Base-by-base conservation (phyloP, 192 early-diverging fungal genomes). In the Podochytrium sp. region DNA sequence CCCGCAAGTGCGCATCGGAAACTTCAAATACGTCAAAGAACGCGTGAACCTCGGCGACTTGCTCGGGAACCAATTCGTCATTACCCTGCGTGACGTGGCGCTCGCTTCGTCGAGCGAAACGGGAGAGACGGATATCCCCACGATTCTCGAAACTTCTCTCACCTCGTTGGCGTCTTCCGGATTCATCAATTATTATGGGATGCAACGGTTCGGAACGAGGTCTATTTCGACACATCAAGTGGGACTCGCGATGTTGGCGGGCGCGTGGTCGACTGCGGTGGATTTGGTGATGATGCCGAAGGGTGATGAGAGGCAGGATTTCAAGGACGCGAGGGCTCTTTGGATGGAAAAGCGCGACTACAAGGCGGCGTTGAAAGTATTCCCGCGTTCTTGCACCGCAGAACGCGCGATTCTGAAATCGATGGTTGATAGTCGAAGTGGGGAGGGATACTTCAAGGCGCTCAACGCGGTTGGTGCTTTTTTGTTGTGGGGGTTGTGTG, bases 141-240 rank as follows among this genome's bases (percentile, higher is more conserved):
- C 68, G 14, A 65, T 70, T 29, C 43, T 94, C 53, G 70, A 81
- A 3, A 75, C 74, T 4, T 85, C 92, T 7, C 79, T 98, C 62
- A 73, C 75, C 2, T 90, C 91, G 18, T 79, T 98, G 23, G 76
- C 84, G 30, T 71, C 86, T 25, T 78, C 84, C 43, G 98, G 98
- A 1, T 99, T 98, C 70, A 86, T 98, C 74, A 99, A 99, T 84
- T 99, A 98, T 84, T 99, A 86, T 82, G 98, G 96, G 14, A 93
- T 98, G 95, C 98, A 99, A 81, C 87, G 98, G 20, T 99, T 99
- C 74, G 98, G 98, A 33, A 96, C 94, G 3, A 83, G 91, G 29
- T 83, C 89, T 16, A 81, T 95, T 27, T 78, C 89, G 1, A 96
- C 96, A 12, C 91, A 96, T 75, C 78, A 87, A 20, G 85, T 95